Evolutionary conservation across 176 grass and related monocot species (phyloP).

Genomic region (Oryza punctata): DNA sequence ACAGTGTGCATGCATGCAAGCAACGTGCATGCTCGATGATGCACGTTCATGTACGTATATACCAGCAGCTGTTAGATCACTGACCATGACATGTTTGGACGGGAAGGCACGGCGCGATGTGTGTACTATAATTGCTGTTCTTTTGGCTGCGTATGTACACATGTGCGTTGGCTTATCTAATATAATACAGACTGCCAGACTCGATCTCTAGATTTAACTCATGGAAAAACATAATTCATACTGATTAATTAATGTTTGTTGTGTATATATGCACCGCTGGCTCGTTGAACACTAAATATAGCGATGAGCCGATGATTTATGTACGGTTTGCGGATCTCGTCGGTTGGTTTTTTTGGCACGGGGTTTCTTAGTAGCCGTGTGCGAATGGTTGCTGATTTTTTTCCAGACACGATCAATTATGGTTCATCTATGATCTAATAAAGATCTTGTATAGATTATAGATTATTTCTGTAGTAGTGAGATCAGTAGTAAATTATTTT

Average conservation of each 20-base stretch:
- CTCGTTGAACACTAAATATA: background rate
- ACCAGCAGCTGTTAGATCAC: background rate
- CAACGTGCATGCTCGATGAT: background rate
- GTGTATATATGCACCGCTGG: background rate
- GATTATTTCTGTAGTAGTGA: too few relatives aligned
- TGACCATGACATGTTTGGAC: background rate
- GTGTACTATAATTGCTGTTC: background rate
- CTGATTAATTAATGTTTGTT: background rate
- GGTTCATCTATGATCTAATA: too few relatives aligned
- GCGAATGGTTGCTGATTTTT: too few relatives aligned
- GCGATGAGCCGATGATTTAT: background rate
- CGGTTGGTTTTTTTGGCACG: slow-evolving; percentile 11
- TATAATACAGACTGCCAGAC: background rate
- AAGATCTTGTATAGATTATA: too few relatives aligned
- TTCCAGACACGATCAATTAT: too few relatives aligned
- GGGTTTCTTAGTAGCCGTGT: too few relatives aligned
- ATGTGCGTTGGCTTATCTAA: background rate
- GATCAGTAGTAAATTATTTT: background rate
- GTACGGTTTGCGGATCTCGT: background rate
- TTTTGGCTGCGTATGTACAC: background rate
- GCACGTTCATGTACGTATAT: background rate
- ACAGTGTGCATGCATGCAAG: background rate
- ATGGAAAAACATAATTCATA: background rate
- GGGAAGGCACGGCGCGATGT: background rate
- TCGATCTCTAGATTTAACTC: background rate